phyloP scores from a whole-genome alignment of 371 early-diverging fungal species.

The Smittium culicis region DNA sequence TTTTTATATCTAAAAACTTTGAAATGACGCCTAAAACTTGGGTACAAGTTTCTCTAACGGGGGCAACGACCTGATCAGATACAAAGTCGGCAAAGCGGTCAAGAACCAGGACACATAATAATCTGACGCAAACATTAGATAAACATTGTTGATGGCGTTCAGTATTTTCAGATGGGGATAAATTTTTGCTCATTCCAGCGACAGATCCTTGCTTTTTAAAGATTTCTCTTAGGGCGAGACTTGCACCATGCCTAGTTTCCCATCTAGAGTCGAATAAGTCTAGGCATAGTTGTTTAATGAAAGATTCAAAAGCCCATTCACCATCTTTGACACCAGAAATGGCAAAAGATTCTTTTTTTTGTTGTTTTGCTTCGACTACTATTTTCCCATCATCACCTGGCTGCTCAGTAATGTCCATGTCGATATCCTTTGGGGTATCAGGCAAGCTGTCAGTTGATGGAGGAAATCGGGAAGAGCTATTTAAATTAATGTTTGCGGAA shows the following conservation, averaged over 20 bases:
- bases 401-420: constrained; percentile 33
- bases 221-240: constrained; percentile 79
- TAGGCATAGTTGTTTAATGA: constrained; percentile 76
- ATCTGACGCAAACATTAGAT: constrained; percentile 73
- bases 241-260: constrained; percentile 94
- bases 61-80: constrained; percentile 86
- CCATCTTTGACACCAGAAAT: constrained; percentile 30
- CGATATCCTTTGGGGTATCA: neutral
- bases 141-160: constrained; percentile 58
- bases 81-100: constrained; percentile 96
- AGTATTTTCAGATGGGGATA: constrained; percentile 40
- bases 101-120: constrained; percentile 82
- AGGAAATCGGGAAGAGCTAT: neutral
- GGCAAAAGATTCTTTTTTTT: constrained; percentile 15
- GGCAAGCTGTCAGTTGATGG: neutral
- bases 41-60: constrained; percentile 91
- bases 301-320: constrained; percentile 82
- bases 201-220: constrained; percentile 75
- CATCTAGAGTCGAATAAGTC: constrained; percentile 86
- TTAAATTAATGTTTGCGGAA: constrained; percentile 10
- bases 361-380: constrained; percentile 54
- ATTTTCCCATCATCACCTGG: constrained; percentile 45
- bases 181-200: constrained; percentile 42
- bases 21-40: constrained; percentile 79
- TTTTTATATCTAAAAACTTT: constrained; percentile 42